Evolutionary conservation across 257 asterid species (phyloP).

Genomic region (Mentha longifolia): DNA sequence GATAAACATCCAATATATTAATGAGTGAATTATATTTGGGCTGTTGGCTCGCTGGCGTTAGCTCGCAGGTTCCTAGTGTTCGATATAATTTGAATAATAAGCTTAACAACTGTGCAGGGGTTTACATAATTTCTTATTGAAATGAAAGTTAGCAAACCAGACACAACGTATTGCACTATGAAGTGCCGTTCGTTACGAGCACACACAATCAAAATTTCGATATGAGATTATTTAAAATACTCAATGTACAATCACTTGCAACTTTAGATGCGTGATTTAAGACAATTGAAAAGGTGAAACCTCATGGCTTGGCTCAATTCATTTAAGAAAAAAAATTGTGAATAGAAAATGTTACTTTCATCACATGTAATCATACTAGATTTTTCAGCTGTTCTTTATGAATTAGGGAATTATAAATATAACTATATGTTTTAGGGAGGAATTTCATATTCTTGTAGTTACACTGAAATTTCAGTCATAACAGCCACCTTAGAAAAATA

Average conservation of each 20-base stretch:
- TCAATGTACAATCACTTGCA: neutral
- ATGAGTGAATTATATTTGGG: no score
- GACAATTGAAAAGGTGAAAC: neutral
- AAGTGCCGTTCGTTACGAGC: neutral
- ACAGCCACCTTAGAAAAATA: conserved; percentile 12
- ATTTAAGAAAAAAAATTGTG: neutral
- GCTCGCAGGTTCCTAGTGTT: neutral
- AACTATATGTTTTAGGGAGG: no score
- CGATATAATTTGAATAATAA: conserved; percentile 1
- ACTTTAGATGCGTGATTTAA: neutral
- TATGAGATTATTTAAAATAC: neutral
- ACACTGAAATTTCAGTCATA: conserved; percentile 8
- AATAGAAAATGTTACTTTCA: neutral
- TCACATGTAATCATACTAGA: neutral
- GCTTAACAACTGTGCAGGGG: neutral
- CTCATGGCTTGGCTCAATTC: neutral
- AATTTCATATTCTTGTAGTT: neutral
- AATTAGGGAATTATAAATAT: neutral
- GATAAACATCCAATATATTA: no score
- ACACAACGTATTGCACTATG: neutral
- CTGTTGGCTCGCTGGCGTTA: no score
- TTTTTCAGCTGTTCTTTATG: neutral
- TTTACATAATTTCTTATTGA: neutral
- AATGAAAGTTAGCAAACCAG: conserved; percentile 4
- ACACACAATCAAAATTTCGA: neutral